A percentile compares a stretch with the other conserved stretches of the same genome.
phyloP scores from a whole-genome alignment of 495 filamentous ascomycete species.

The Penicillium cataractarum region DNA sequence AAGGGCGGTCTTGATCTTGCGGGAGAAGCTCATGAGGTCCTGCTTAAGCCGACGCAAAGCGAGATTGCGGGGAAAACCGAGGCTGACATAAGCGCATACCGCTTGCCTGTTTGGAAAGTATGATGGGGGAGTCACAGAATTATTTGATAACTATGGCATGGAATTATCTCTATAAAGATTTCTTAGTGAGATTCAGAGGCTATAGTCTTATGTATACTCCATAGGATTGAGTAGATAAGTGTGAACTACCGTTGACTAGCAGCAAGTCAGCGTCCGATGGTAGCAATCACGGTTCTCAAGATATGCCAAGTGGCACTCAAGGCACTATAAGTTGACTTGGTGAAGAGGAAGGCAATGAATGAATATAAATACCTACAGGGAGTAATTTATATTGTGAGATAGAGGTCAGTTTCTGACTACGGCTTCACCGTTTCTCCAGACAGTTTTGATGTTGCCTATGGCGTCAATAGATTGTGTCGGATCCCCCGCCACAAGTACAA shows the following conservation, averaged over 20 bases:
- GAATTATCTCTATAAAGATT: no score
- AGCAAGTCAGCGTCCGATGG: not conserved
- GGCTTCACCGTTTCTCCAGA: slow-evolving; percentile 16
- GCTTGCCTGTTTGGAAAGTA: slow-evolving; percentile 9
- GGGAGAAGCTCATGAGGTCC: slow-evolving; percentile 15
- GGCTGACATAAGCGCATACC: slow-evolving; percentile 28
- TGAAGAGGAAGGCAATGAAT: not conserved
- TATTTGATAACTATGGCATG: no score
- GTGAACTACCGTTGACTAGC: not conserved
- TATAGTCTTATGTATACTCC: not conserved
- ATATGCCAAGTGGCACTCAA: not conserved
- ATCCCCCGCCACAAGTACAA: slow-evolving; percentile 10
- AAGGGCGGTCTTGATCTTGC: slow-evolving; percentile 17
- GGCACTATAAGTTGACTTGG: not conserved
- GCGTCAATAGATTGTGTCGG: slow-evolving; percentile 11
- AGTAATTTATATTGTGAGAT: no score
- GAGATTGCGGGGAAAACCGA: slow-evolving; percentile 45
- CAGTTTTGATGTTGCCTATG: slow-evolving; percentile 2
- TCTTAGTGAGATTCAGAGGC: no score
- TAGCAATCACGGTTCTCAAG: not conserved
- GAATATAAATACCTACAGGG: not conserved
- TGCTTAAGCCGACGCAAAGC: slow-evolving; percentile 49
- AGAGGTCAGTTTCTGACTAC: not conserved
- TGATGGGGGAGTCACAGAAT: not conserved
- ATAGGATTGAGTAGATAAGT: not conserved